Base-by-base conservation (phyloP, 192 early-diverging fungal species). In the Gamsiella multidivaricata region DNA sequence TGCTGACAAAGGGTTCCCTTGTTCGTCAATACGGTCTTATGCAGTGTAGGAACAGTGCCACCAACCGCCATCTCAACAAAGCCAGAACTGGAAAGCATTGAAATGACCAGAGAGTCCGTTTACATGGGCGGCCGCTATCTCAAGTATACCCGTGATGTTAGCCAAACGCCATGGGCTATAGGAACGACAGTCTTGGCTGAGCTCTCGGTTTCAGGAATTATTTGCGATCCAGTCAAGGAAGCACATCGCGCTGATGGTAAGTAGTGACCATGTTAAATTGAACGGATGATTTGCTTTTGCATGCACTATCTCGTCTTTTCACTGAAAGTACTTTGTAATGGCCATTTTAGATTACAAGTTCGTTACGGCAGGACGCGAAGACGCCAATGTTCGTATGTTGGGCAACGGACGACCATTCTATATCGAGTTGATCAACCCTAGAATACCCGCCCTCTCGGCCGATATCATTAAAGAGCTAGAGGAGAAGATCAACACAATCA, bases 361-460 rank as follows among this genome's bases (percentile, higher is more conserved):
- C 73, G 85, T 88, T 3, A 89, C 89, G 0, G 89, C 95, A 7
- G 97, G 97, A 15, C 89, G 95, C 22, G 97, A 98, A 71, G 97
- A 98, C 80, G 90, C 91, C 7, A 94, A 98, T 79, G 97, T 98
- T 23, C 87, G 94, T n/a, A 96, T 96, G 94, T 81, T 98, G 31
- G 95, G 94, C 36, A 83, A 85, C 34, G 97, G 97, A 23, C 82
- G 97, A 18, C 97, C 97, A 14, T 98, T 96, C 83, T 97, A 95
- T 68, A 69, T 96, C 25, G 95, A 96, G 61, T 61, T 97, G 43
- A 84, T 90, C 6, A 95, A 98, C 67, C 95, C 97, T 31, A 80
- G 90, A 9, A 80, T 65, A 33, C 82, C 82, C 14, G 43, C 57
- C 1, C 29, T 87, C 4, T 62, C 70, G 5, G 45, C 65, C 5